Conservation (phyloP, 2,329 filamentous ascomycete genomes). For the Keithomyces neogunnii region DNA sequence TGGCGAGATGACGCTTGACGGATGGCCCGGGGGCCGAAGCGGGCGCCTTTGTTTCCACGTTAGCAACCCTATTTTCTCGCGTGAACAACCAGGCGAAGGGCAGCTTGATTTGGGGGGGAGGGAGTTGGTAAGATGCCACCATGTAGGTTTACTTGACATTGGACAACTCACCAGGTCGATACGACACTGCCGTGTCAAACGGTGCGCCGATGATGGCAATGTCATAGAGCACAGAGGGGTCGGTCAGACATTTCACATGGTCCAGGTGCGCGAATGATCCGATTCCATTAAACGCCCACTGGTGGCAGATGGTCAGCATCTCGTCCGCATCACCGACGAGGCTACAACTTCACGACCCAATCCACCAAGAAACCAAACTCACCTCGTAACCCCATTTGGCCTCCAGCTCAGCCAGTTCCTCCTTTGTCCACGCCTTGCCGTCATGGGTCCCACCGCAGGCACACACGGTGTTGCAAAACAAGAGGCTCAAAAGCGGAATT, state of each 20-base stretch:
- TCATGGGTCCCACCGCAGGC: conserved; percentile 12
- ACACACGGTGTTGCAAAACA: not conserved
- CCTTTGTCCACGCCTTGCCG: conserved; percentile 37
- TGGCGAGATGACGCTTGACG: conserved; percentile 76
- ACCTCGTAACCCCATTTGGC: conserved; percentile 51
- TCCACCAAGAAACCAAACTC: not conserved
- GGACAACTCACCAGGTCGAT: conserved; percentile 48
- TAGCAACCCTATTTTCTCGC: no score
- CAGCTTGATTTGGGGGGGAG: no score
- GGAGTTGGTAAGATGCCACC: not conserved
- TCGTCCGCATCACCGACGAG: no score
- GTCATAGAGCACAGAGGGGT: conserved; percentile 54
- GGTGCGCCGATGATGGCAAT: conserved; percentile 65
- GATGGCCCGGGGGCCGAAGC: conserved; percentile 83
- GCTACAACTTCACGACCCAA: no score
- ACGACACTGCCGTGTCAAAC: conserved; percentile 66
- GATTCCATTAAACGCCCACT: conserved; percentile 58
- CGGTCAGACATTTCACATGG: conserved; percentile 59
- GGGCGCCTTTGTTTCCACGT: conserved; percentile 39
- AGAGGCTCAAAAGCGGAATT: no score
- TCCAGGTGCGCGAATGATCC: conserved; percentile 65
- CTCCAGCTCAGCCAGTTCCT: conserved; percentile 45
- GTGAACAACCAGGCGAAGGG: no score
- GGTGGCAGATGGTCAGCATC: not conserved
- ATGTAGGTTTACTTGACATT: not conserved